Base-by-base conservation (phyloP, 805 yeast species). In the Tetrapisispora iriomotensis region DNA sequence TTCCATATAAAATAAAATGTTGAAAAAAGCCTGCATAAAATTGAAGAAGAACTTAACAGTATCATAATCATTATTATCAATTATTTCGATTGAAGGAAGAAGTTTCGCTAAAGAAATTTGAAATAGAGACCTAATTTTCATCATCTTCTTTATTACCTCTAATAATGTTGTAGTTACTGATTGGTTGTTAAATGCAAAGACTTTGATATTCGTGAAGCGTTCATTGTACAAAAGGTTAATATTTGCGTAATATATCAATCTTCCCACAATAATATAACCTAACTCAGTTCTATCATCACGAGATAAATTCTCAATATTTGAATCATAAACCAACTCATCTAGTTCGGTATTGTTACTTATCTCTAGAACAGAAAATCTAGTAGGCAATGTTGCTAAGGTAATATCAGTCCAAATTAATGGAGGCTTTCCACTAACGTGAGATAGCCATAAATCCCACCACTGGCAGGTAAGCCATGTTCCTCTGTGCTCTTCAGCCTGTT, bases 391-490 rank as follows among this genome's bases (percentile, higher is more conserved):
- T n/a, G 48, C 41, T 14, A 30, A 29, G 10, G 18, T 34, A 7
- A 18, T 20, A 15, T 34, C 32, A 18, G 35, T 39, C 8, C 38
- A 17, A 1, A 47, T 28, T 14, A 41, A 12, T 6, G 40, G 33
- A 6, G 45, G 45, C 19, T 44, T 49, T 1, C 53, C 53, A 10
- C 45, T 35, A 6, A 26, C 19, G 3, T 37, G 10, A 7, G 50
- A 24, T 22, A 36, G 35, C 51, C 37, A 35, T 37, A 43, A 46
- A 36, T 51, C 56, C 44, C 45, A 38, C 21, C 43, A 30, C 18
- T 43, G 49, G 20, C 49, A 45, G 29, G 42, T 44, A 51, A 53
- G 49, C 54, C 54, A 53, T 6, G 45, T 14, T 19, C 18, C 25
- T 25, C 58, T 39, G 28, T 50, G 36, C 15, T 41, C 35, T 36